These are phyloP conservation scores for Hordeum marinum DNA, from an alignment of 176 grass and related monocot genomes.

Conservation along the genomic window DNA sequence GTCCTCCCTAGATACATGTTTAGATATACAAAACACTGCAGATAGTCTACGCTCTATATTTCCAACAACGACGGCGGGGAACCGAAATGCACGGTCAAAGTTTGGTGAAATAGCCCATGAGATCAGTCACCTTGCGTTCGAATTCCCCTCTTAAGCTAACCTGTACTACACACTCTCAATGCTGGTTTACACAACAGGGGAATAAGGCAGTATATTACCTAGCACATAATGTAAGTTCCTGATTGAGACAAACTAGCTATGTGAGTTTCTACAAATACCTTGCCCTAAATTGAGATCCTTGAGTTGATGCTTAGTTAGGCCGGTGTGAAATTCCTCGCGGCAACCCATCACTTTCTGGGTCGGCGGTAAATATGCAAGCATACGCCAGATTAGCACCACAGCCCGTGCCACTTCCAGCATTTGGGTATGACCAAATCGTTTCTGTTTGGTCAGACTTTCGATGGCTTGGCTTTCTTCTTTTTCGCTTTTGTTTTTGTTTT, in stretches of 20 bases:
- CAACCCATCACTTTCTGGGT: background rate
- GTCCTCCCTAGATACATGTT: background rate
- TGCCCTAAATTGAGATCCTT: slow-evolving; percentile 1
- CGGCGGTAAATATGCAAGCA: background rate
- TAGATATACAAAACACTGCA: background rate
- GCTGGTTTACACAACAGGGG: background rate
- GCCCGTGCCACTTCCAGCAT: background rate
- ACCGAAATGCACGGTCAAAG: background rate
- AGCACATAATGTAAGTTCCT: background rate
- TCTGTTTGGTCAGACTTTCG: background rate
- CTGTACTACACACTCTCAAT: slow-evolving; percentile 15
- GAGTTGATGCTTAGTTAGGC: background rate
- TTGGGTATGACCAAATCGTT: background rate
- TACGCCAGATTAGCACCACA: background rate
- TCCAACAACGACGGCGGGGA: background rate
- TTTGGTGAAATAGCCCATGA: background rate
- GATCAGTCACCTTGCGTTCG: background rate
- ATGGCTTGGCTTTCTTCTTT: slow-evolving; percentile 42
- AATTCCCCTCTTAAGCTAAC: slow-evolving; percentile 14
- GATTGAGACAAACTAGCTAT: background rate
- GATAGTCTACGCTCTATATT: background rate
- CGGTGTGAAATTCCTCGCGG: background rate
- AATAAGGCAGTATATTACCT: no score
- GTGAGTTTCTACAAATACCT: slow-evolving; percentile 13
- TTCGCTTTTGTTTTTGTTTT: slow-evolving; percentile 16